Percentiles rank a stretch among this genome's conserved stretches.
Evolutionary conservation across 2,329 filamentous ascomycete species (phyloP).

Genomic region (Monosporascus ibericus): DNA sequence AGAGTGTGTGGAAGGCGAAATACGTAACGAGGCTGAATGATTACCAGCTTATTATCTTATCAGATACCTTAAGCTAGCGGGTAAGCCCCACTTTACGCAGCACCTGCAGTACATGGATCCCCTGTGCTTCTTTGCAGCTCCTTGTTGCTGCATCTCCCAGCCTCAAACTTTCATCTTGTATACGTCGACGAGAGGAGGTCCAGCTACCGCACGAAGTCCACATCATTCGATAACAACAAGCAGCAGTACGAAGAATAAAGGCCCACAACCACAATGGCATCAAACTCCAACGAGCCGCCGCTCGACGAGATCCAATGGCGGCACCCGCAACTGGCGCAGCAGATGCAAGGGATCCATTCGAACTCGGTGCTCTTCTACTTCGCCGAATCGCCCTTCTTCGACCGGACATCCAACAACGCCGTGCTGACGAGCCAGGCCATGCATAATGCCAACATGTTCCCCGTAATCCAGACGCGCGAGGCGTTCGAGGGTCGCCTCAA

Average conservation of each 20-base stretch:
- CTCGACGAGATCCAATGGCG: conserved; percentile 66
- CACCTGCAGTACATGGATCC: no score
- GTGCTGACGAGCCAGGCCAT: conserved; percentile 56
- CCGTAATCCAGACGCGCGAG: conserved; percentile 54
- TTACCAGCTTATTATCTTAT: no score
- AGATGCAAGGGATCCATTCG: conserved; percentile 55
- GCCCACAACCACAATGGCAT: conserved; percentile 12
- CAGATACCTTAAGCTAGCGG: no score
- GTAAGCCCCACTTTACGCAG: no score
- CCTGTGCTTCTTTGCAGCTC: no score
- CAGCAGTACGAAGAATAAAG: background rate
- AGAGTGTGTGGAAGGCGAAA: no score
- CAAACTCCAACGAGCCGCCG: conserved; percentile 26
- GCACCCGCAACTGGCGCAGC: conserved; percentile 40
- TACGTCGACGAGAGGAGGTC: no score
- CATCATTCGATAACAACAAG: no score
- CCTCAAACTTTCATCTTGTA: no score
- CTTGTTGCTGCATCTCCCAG: no score
- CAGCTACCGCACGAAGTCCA: background rate
- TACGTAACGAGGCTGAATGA: no score
- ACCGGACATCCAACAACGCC: conserved; percentile 61
- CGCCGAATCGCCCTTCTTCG: conserved; percentile 61
- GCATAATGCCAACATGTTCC: conserved; percentile 53
- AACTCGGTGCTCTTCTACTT: conserved; percentile 65
- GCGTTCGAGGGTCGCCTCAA: conserved; percentile 56